phyloP scores from a whole-genome alignment of 176 grass and related monocot genomes.

The Musa schizocarpa region DNA sequence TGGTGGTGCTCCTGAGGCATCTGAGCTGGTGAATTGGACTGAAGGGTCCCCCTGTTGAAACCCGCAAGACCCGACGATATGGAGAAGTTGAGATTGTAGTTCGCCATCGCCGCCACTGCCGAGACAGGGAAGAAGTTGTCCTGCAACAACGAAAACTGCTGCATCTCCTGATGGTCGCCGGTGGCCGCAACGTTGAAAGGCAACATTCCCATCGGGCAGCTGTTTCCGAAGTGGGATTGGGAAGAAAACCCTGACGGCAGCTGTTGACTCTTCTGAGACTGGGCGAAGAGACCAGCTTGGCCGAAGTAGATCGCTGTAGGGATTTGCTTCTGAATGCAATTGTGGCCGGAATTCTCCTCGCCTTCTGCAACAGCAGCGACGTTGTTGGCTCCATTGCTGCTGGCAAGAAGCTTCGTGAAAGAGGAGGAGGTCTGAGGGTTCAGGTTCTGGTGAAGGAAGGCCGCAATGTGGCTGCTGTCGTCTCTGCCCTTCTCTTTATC shows the following conservation, averaged over 20 bases:
- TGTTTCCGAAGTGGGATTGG: conserved; percentile 34
- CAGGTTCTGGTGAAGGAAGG: conserved; percentile 20
- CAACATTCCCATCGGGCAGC: conserved; percentile 28
- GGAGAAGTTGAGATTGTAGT: conserved; percentile 75
- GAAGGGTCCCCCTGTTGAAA: conserved; percentile 94
- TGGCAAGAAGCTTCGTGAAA: conserved; percentile 74
- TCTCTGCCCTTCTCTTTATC: conserved; percentile 35
- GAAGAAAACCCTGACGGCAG: conserved; percentile 29
- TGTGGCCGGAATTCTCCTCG: not conserved
- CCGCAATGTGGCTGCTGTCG: conserved; percentile 25
- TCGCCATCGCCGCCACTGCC: conserved; percentile 26
- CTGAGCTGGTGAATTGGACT: conserved; percentile 75
- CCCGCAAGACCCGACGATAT: conserved; percentile 61
- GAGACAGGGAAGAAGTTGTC: conserved; percentile 35
- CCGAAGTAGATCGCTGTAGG: conserved; percentile 29
- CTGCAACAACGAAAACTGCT: conserved; percentile 28
- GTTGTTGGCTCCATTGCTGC: conserved; percentile 18
- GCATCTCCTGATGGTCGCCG: conserved; percentile 34
- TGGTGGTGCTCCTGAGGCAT: conserved; percentile 34
- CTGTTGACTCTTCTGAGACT: conserved; percentile 14
- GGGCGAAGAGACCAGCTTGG: conserved; percentile 16
- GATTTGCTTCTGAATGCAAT: conserved; percentile 13
- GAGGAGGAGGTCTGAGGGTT: conserved; percentile 17
- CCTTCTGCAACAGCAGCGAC: not conserved
- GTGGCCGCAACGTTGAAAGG: conserved; percentile 28